Evolutionary conservation across 106 monocot genomes (phyloP), one percentile per base, ranked within the genome.

Genomic region (Hemerocallis citrina): DNA sequence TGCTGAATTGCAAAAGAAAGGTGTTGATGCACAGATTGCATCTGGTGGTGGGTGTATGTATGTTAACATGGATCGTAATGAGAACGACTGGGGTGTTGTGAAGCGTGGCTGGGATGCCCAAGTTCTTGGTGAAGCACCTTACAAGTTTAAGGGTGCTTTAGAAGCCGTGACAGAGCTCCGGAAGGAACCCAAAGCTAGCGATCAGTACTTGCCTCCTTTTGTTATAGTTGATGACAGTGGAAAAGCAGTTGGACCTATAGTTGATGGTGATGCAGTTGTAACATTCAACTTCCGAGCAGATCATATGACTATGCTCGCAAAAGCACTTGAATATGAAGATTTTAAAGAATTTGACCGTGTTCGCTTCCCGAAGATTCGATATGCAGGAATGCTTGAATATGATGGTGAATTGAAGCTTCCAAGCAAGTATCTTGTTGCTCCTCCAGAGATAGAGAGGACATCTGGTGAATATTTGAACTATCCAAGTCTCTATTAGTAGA

Each of bases 11-110:
- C 74, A 79, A 10, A 72, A 70, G 63, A 91, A 82, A 50, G 96
- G 96, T 17, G 47, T 91, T 68, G 96, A 96, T 81, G 96, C 96
- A 55, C 78, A 70, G 44, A 85, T 96, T 79, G 96, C 96, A 60
- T 96, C 96, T 64, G 96, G 96, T 75, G 96, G 96, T 54, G 96
- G 96, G n/a, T 81, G 96, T 10, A 96, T 96, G 91, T 82, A 96
- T 72, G 96, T 96, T 30, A 91, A 84, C 50, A 91, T 96, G 96
- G 96, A 96, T 39, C 90, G 91, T 29, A 91, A 96, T 68, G 96
- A 94, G 93, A 94, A 94, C 63, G 93, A 94, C 37, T 94, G 93
- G 93, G 68, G 52, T 14, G 93, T 94, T 25, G 85, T 94, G 20
- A 94, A 94, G 49, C 89, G 93, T 58, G 93, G 93, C 19, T 94